A percentile compares a stretch with the other conserved stretches of the same genome.
phyloP scores from a whole-genome alignment of 805 yeast species.

The Metschnikowia cerradonensis region DNA sequence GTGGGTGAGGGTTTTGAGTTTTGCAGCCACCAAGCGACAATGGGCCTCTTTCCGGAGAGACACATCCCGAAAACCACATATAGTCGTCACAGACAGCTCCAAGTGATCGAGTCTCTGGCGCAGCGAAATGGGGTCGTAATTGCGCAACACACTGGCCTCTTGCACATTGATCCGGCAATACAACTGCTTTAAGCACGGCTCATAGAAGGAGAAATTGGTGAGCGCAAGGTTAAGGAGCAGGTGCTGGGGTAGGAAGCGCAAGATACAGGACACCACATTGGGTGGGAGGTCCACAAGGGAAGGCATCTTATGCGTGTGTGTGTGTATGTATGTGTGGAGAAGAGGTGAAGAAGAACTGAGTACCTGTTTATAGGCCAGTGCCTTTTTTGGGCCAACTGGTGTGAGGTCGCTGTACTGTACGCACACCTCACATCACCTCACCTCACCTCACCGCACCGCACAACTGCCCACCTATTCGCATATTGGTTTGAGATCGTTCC shows the following conservation, averaged over 20 bases:
- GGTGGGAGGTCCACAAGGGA: slow-evolving; percentile 12
- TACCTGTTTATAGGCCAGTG: too few relatives aligned
- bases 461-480: too few relatives aligned
- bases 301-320: not conserved
- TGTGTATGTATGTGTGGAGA: too few relatives aligned
- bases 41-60: slow-evolving; percentile 19
- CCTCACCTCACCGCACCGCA: too few relatives aligned
- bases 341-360: not conserved
- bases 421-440: too few relatives aligned
- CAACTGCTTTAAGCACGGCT: slow-evolving; percentile 28
- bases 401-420: not conserved
- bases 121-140: not conserved
- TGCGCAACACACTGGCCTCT: slow-evolving; percentile 17
- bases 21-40: slow-evolving; percentile 25
- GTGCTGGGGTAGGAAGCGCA: slow-evolving; percentile 28
- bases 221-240: slow-evolving; percentile 28
- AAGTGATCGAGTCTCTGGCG: slow-evolving; percentile 19
- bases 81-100: slow-evolving; percentile 21
- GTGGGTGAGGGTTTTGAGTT: slow-evolving; percentile 39
- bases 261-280: slow-evolving; percentile 9
- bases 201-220: slow-evolving; percentile 33
- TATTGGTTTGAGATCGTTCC: too few relatives aligned
- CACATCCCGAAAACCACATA: slow-evolving; percentile 24
- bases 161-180: slow-evolving; percentile 25
- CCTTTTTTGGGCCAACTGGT: not conserved